Evolutionary conservation across 768 basidiomycete species (phyloP).

Genomic region (Psilocybe cubensis): DNA sequence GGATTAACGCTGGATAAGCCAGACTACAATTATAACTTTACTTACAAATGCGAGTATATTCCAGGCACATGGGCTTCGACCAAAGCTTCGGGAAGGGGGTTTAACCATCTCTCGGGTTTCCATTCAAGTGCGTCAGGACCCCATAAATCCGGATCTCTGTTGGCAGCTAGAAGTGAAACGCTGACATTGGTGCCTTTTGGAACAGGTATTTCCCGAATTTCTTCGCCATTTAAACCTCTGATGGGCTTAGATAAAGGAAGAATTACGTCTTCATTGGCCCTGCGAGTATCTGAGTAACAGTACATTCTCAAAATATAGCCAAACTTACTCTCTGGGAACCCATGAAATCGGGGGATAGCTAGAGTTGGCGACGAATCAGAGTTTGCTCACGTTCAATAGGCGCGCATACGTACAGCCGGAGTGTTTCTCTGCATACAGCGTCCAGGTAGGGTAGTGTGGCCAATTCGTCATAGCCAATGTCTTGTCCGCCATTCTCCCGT

Average conservation of each 20-base stretch:
- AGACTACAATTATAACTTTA: background rate
- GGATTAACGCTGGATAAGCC: background rate
- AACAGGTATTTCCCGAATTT: constrained; percentile 37
- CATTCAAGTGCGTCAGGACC: constrained; percentile 47
- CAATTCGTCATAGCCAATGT: constrained; percentile 40
- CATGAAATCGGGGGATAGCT: constrained; percentile 30
- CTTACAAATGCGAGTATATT: constrained; percentile 21
- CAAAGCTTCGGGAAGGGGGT: constrained; percentile 13
- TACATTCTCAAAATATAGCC: background rate
- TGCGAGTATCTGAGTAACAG: constrained; percentile 15
- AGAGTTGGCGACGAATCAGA: no score
- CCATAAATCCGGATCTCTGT: constrained; percentile 40
- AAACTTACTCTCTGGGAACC: constrained; percentile 21
- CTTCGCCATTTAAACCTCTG: constrained; percentile 35
- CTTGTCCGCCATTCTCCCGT: constrained; percentile 20
- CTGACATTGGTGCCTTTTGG: constrained; percentile 41
- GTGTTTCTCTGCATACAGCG: constrained; percentile 42
- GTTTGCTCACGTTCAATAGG: no score
- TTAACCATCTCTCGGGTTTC: constrained; percentile 51
- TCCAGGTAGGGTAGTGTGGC: constrained; percentile 40
- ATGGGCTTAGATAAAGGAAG: constrained; percentile 39
- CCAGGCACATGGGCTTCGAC: constrained; percentile 17
- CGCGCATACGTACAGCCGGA: constrained; percentile 33
- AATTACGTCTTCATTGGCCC: constrained; percentile 28
- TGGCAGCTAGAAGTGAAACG: constrained; percentile 33